Evolutionary conservation across 225 moss, liverwort and hornwort species (phyloP).

Genomic region (Pleurozium schreberi): DNA sequence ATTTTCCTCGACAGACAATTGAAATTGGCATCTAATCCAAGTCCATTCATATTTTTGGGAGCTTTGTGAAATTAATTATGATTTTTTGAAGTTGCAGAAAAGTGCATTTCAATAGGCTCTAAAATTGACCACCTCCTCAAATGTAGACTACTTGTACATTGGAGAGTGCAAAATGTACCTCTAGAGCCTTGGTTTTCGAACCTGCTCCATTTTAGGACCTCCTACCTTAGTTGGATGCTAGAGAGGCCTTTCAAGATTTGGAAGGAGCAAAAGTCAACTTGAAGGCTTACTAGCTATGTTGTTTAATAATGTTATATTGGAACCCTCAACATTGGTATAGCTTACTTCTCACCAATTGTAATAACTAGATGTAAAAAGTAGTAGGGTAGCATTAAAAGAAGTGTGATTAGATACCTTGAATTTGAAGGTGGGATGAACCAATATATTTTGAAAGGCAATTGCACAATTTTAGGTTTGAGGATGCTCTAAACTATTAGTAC

Average conservation of each 20-base stretch:
- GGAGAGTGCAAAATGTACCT: no score
- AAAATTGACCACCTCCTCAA: no score
- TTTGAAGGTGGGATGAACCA: background rate
- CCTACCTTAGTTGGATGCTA: background rate
- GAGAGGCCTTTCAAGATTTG: background rate
- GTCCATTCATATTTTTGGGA: no score
- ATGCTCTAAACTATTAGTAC: background rate
- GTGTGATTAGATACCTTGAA: background rate
- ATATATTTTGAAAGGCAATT: background rate
- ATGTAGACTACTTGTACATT: no score
- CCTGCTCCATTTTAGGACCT: no score
- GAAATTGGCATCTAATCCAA: no score
- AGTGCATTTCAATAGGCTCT: no score
- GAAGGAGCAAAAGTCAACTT: background rate
- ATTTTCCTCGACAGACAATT: no score
- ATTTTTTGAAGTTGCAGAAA: no score
- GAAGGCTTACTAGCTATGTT: background rate
- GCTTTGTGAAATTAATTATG: no score
- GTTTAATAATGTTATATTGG: background rate
- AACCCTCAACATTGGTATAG: background rate
- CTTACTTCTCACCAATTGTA: background rate
- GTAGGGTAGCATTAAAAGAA: background rate
- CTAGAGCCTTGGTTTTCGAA: no score
- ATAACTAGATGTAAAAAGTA: background rate
- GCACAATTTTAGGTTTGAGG: background rate